phyloP scores from a whole-genome alignment of 129 eudicot species.

The Pittosporum tobira region DNA sequence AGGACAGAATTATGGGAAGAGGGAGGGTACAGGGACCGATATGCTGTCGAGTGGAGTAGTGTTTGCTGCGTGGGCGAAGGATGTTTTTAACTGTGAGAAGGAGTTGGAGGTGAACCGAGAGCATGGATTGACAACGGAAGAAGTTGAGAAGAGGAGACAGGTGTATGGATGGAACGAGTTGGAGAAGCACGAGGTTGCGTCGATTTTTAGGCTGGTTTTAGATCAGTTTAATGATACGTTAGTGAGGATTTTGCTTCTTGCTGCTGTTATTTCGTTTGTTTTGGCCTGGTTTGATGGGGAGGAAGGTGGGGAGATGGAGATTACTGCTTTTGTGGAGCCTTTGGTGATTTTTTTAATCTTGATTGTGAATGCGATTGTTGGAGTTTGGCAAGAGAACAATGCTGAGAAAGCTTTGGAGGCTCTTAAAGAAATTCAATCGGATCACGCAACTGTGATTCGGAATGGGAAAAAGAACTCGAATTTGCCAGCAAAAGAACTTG shows the following conservation, averaged over 20 bases:
- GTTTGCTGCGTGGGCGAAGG: constrained; percentile 66
- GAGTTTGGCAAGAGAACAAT: constrained; percentile 93
- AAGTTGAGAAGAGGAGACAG: constrained; percentile 46
- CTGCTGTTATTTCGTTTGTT: constrained; percentile 78
- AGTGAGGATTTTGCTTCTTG: constrained; percentile 73
- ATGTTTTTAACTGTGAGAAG: constrained; percentile 60
- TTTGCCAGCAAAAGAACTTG: constrained; percentile 81
- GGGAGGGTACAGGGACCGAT: constrained; percentile 23
- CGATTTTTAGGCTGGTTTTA: constrained; percentile 52
- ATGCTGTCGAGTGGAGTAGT: constrained; percentile 16
- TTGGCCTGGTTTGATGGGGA: constrained; percentile 78
- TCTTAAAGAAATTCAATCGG: constrained; percentile 77
- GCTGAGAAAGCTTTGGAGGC: constrained; percentile 94
- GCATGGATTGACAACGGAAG: constrained; percentile 42
- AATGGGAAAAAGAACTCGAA: constrained; percentile 41
- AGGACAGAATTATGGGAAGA: constrained; percentile 43
- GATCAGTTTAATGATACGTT: constrained; percentile 84
- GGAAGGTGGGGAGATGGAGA: constrained; percentile 67
- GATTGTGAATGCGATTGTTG: constrained; percentile 75
- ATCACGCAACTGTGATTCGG: constrained; percentile 53
- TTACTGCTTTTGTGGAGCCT: constrained; percentile 81
- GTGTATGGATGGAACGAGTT: constrained; percentile 62
- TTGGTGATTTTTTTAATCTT: constrained; percentile 72
- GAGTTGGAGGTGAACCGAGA: constrained; percentile 47
- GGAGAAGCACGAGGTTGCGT: constrained; percentile 67